phyloP scores from a whole-genome alignment of 495 filamentous ascomycete species.

The Hapsidospora chrysogenum region DNA sequence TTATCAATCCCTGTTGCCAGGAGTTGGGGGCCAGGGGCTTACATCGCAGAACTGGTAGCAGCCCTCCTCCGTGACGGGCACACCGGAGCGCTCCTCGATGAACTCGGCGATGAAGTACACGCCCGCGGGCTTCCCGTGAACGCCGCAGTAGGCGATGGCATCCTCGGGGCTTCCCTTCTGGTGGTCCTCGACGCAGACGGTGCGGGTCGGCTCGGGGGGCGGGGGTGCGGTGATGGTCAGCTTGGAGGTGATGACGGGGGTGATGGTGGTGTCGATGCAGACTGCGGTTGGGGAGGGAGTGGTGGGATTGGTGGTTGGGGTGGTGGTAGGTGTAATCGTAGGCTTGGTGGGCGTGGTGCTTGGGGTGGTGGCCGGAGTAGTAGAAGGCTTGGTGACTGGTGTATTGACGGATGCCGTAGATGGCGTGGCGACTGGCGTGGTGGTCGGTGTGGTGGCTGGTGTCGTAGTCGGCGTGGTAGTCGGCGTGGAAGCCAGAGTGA shows the following conservation, averaged over 20 bases:
- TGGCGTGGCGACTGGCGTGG: not conserved
- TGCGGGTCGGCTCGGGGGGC: conserved; percentile 3
- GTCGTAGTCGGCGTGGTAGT: not conserved
- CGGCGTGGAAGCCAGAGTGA: too few species aligned
- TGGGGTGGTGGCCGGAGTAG: not conserved
- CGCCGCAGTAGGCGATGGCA: conserved; percentile 7
- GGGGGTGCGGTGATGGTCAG: conserved; percentile 1
- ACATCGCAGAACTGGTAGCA: conserved; percentile 14
- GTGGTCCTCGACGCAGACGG: conserved; percentile 3
- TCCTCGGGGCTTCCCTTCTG: conserved; percentile 5
- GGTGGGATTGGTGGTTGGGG: not conserved
- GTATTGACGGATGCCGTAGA: not conserved
- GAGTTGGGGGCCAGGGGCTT: conserved; percentile 4
- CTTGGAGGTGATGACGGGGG: conserved; percentile 1
- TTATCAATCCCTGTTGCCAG: too few species aligned
- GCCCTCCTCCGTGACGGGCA: conserved; percentile 6
- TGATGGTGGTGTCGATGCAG: conserved; percentile 4
- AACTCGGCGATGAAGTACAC: conserved; percentile 8
- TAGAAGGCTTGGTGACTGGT: not conserved
- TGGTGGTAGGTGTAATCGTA: not conserved
- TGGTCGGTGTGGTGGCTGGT: too few species aligned
- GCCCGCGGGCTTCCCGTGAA: conserved; percentile 7
- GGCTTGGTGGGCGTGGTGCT: not conserved
- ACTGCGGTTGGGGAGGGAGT: conserved; percentile 2
- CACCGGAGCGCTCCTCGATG: conserved; percentile 3